A percentile compares a stretch with the other conserved stretches of the same genome.
Evolutionary conservation across 805 yeast genomes (phyloP).

Genomic region (Lipomyces sp.): DNA sequence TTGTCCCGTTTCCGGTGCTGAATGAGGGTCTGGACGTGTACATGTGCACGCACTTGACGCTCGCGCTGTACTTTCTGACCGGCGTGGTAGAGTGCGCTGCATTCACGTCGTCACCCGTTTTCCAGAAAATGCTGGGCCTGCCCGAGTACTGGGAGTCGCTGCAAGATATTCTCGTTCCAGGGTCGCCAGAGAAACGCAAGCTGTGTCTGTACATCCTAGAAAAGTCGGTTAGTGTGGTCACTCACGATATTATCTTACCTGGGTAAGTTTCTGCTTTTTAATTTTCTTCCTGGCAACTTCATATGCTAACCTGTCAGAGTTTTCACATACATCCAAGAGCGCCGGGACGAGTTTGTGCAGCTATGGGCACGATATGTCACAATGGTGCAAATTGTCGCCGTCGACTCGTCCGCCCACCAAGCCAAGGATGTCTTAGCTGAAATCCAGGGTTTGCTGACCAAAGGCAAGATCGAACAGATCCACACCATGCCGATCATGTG

Average conservation of each 20-base stretch:
- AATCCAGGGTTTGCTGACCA: constrained; percentile 1
- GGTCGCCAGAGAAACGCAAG: constrained; percentile 20
- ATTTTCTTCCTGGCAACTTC: neutral
- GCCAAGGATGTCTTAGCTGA: constrained; percentile 37
- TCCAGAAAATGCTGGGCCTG: constrained; percentile 2
- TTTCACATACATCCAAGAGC: neutral
- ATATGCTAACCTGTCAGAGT: constrained; percentile 1
- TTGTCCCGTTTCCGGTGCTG: neutral
- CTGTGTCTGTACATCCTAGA: constrained; percentile 15
- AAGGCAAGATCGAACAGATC: neutral
- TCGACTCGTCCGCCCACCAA: constrained; percentile 84
- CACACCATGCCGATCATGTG: constrained; percentile 13
- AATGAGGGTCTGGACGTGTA: neutral
- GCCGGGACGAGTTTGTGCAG: constrained; percentile 36
- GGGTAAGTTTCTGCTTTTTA: constrained; percentile 4
- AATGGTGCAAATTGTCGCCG: constrained; percentile 71
- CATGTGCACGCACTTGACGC: neutral
- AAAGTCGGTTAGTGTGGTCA: neutral
- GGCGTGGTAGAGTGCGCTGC: constrained; percentile 1
- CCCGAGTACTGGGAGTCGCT: constrained; percentile 11
- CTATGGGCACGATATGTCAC: constrained; percentile 75
- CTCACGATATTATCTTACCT: constrained; percentile 4
- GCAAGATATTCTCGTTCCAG: constrained; percentile 2
- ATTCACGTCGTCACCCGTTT: neutral
- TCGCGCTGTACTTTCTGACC: constrained; percentile 12